Percentiles rank a stretch among this genome's conserved stretches.
These are phyloP conservation scores for Bremia lactucae DNA, from an alignment of 352 stramenopile genomes.

Conservation along the genomic window DNA sequence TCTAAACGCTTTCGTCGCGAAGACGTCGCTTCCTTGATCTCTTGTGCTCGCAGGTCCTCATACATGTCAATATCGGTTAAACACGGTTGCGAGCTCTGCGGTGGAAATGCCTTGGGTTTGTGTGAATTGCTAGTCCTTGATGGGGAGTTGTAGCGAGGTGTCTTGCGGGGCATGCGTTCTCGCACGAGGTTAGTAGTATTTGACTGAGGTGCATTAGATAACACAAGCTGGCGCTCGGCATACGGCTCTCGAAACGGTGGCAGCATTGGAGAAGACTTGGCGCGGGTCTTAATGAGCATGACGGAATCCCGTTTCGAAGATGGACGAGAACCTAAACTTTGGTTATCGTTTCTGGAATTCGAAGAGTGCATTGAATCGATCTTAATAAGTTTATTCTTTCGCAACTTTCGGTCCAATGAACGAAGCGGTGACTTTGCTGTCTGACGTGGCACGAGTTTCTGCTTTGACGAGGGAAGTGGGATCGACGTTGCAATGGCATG, in stretches of 20 bases:
- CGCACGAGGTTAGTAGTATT: background rate
- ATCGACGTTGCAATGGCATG: conserved; percentile 13
- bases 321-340: background rate
- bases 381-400: conserved; percentile 5
- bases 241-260: conserved; percentile 7
- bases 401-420: conserved; percentile 1
- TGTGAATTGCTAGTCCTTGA: conserved; percentile 1
- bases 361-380: conserved; percentile 2
- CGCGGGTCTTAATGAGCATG: conserved; percentile 2
- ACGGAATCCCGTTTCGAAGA: background rate
- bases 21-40: conserved; percentile 9
- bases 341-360: background rate
- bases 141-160: no score
- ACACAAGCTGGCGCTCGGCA: background rate
- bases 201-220: background rate
- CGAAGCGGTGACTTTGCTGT: conserved; percentile 1
- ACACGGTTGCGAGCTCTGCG: background rate
- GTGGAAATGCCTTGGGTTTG: conserved; percentile 1
- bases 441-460: conserved; percentile 4
- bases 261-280: conserved; percentile 6
- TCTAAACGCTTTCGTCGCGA: conserved; percentile 5
- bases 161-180: background rate
- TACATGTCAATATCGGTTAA: conserved; percentile 8
- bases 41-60: conserved; percentile 6
- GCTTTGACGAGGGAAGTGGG: conserved; percentile 2